Percentiles rank a stretch among this genome's conserved stretches.
phyloP scores from a whole-genome alignment of 257 asterid genomes.

The Solanum peruvianum region DNA sequence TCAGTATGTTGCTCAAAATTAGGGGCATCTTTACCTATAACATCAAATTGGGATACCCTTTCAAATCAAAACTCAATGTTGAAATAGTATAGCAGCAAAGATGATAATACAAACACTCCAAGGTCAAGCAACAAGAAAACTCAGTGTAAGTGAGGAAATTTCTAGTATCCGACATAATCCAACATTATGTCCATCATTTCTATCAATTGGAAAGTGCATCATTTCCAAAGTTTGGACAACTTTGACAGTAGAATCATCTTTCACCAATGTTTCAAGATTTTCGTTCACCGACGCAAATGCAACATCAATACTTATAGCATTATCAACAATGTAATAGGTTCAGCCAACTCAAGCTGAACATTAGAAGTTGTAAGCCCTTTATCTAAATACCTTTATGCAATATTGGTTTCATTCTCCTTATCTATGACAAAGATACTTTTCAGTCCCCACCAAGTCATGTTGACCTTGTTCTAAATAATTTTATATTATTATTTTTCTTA shows the following conservation, averaged over 20 bases:
- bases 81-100: too few relatives aligned
- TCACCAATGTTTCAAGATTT: not conserved
- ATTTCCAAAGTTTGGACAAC: not conserved
- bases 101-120: too few relatives aligned
- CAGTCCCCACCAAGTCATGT: not conserved
- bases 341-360: constrained; percentile 5
- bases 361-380: not conserved
- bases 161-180: not conserved
- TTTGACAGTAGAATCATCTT: not conserved
- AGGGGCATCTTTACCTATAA: too few relatives aligned
- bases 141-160: constrained; percentile 12
- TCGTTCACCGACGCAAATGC: not conserved
- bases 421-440: not conserved
- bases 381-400: not conserved
- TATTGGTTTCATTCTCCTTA: not conserved
- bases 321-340: not conserved
- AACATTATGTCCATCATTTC: not conserved
- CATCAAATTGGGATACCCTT: too few relatives aligned
- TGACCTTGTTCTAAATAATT: not conserved
- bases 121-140: constrained; percentile 11
- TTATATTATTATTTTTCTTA: not conserved
- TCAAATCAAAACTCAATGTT: too few relatives aligned
- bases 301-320: not conserved
- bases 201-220: not conserved
- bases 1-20: too few relatives aligned